phyloP scores from a whole-genome alignment of 495 filamentous ascomycete genomes.

The Penicillium odoratum region DNA sequence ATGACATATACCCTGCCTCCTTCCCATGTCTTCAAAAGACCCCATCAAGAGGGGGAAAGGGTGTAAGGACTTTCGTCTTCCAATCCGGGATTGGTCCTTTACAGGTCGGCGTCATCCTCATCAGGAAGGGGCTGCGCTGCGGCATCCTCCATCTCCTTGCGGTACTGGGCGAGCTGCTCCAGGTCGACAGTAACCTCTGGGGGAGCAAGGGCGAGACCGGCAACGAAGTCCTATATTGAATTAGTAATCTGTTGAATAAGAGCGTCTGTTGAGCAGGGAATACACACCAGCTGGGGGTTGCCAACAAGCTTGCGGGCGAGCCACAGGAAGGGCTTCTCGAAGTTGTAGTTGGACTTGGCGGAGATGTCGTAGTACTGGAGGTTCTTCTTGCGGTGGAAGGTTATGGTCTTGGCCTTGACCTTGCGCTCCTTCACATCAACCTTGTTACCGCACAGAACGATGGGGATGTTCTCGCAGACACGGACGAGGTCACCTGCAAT shows the following conservation, averaged over 20 bases:
- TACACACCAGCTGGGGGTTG: slow-evolving; percentile 81
- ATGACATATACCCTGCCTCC: slow-evolving; percentile 16
- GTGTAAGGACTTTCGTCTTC: slow-evolving; percentile 9
- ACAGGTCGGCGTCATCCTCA: slow-evolving; percentile 86
- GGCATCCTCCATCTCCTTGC: slow-evolving; percentile 84
- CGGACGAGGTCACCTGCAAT: slow-evolving; percentile 92
- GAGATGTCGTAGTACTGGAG: slow-evolving; percentile 99
- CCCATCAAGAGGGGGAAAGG: slow-evolving; percentile 7
- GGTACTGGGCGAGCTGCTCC: slow-evolving; percentile 75
- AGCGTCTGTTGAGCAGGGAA: not conserved
- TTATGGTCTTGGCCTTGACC: slow-evolving; percentile 99
- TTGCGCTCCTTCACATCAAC: slow-evolving; percentile 99
- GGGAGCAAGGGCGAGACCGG: slow-evolving; percentile 89
- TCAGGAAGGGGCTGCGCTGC: slow-evolving; percentile 85
- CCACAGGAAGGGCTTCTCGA: slow-evolving; percentile 99
- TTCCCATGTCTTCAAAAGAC: slow-evolving; percentile 6
- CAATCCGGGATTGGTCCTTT: slow-evolving; percentile 30
- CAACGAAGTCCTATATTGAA: slow-evolving; percentile 82
- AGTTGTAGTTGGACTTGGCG: slow-evolving; percentile 99
- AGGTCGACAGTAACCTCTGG: slow-evolving; percentile 87
- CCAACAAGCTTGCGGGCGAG: slow-evolving; percentile 97
- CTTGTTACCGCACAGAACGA: slow-evolving; percentile 98
- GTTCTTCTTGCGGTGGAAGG: slow-evolving; percentile 99
- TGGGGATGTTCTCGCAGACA: slow-evolving; percentile 99
- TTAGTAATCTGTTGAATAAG: slow-evolving; percentile 17